Conservation (phyloP, 345 rosid species). For the Microthlaspi erraticum region DNA sequence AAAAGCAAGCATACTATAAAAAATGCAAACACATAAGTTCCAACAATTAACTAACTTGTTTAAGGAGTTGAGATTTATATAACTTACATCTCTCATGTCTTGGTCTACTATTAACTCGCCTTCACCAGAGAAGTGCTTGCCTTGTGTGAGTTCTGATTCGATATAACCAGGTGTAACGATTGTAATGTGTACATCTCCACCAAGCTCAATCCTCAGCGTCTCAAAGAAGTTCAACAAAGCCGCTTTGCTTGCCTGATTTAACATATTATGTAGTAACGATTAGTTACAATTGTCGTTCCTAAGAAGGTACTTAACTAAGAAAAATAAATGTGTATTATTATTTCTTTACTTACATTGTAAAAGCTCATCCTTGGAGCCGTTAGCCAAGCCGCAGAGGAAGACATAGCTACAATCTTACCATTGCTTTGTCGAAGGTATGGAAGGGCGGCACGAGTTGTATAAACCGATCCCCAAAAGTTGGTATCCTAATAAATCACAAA, state of each 20-base stretch:
- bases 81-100: slow-evolving; percentile 54
- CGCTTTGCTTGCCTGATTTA: slow-evolving; percentile 75
- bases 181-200: slow-evolving; percentile 50
- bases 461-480: slow-evolving; percentile 74
- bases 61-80: neutral
- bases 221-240: slow-evolving; percentile 59
- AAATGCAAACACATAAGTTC: neutral
- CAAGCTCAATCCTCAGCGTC: slow-evolving; percentile 64
- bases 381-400: slow-evolving; percentile 57
- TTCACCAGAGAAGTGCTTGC: slow-evolving; percentile 45
- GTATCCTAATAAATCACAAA: slow-evolving; percentile 48
- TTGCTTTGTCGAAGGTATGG: slow-evolving; percentile 57
- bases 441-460: slow-evolving; percentile 58
- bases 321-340: neutral
- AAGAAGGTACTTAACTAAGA: neutral
- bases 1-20: neutral
- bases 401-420: slow-evolving; percentile 63
- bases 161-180: slow-evolving; percentile 66
- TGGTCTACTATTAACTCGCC: slow-evolving; percentile 50
- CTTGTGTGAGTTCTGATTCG: slow-evolving; percentile 59
- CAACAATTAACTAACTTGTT: neutral
- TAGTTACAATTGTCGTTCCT: neutral
- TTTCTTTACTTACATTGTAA: slow-evolving; percentile 52
- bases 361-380: slow-evolving; percentile 55
- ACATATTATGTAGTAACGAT: neutral